Percentiles rank a stretch among this genome's conserved stretches.
Conservation (phyloP, 306 rosid genomes). For the Cucurbita pepo region DNA sequence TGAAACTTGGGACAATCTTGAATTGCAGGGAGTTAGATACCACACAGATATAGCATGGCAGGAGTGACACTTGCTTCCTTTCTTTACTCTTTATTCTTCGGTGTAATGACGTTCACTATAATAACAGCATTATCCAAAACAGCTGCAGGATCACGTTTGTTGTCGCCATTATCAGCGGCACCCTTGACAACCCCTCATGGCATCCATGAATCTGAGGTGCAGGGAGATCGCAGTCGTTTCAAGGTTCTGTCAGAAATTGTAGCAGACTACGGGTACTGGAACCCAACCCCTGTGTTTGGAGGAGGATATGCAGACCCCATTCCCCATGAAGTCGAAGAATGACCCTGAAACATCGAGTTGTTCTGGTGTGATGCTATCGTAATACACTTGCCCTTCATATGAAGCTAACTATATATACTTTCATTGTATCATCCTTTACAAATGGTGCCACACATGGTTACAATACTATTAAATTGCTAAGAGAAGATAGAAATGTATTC, state of each 20-base stretch:
- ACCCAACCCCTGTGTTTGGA: constrained; percentile 26
- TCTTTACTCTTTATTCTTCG: background rate
- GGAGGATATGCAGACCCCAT: constrained; percentile 28
- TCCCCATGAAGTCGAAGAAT: constrained; percentile 22
- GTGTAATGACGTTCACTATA: constrained; percentile 11
- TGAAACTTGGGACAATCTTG: background rate
- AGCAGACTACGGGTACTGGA: constrained; percentile 29
- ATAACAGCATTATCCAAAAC: constrained; percentile 2
- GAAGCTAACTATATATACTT: background rate
- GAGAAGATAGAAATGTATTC: background rate
- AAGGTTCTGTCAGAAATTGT: background rate
- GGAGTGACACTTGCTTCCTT: background rate
- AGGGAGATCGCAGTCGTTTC: background rate
- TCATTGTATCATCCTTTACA: background rate
- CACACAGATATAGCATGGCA: constrained; percentile 11
- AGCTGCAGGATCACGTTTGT: background rate
- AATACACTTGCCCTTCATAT: background rate
- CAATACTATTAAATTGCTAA: background rate
- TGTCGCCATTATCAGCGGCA: background rate
- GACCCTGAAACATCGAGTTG: background rate
- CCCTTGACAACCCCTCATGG: background rate
- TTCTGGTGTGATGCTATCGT: background rate
- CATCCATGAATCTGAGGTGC: constrained; percentile 1
- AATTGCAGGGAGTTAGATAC: background rate
- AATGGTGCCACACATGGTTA: background rate